These are phyloP conservation scores for Pythium diclinum DNA, from an alignment of 352 stramenopile genomes.

Conservation along the genomic window DNA sequence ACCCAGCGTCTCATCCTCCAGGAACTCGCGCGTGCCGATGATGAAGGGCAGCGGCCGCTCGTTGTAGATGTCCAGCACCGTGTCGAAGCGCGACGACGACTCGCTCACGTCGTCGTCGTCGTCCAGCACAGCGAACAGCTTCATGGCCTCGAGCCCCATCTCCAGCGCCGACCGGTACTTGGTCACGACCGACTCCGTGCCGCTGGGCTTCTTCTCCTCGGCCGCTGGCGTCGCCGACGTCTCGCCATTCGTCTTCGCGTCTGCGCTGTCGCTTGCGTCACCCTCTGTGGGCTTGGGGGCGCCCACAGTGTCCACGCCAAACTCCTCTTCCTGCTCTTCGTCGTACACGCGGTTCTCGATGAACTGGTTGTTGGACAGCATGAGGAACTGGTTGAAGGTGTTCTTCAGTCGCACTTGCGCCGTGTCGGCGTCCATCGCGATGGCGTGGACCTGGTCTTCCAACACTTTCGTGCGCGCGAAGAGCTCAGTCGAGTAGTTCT, in stretches of 20 bases:
- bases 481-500: slow-evolving; percentile 61
- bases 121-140: slow-evolving; percentile 81
- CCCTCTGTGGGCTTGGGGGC: slow-evolving; percentile 19
- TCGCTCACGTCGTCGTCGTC: slow-evolving; percentile 53
- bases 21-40: slow-evolving; percentile 82
- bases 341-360: slow-evolving; percentile 90
- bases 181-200: slow-evolving; percentile 51
- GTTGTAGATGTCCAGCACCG: slow-evolving; percentile 88
- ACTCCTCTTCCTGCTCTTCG: slow-evolving; percentile 79
- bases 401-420: slow-evolving; percentile 77
- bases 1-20: slow-evolving; percentile 82
- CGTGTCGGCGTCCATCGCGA: slow-evolving; percentile 61
- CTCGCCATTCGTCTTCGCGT: slow-evolving; percentile 4
- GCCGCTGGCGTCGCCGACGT: slow-evolving; percentile 21
- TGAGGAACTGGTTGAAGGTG: slow-evolving; percentile 86
- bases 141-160: slow-evolving; percentile 80
- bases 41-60: slow-evolving; percentile 84
- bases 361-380: slow-evolving; percentile 87
- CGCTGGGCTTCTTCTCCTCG: slow-evolving; percentile 27
- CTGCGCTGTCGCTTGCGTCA: neutral
- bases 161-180: slow-evolving; percentile 75
- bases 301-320: slow-evolving; percentile 29
- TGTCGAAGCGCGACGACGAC: slow-evolving; percentile 56
- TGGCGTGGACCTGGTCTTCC: slow-evolving; percentile 66
- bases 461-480: slow-evolving; percentile 71